Evolutionary conservation across 306 rosid genomes (phyloP), one percentile per base, ranked within the genome.

Genomic region (Vigna reflexopilosa): DNA sequence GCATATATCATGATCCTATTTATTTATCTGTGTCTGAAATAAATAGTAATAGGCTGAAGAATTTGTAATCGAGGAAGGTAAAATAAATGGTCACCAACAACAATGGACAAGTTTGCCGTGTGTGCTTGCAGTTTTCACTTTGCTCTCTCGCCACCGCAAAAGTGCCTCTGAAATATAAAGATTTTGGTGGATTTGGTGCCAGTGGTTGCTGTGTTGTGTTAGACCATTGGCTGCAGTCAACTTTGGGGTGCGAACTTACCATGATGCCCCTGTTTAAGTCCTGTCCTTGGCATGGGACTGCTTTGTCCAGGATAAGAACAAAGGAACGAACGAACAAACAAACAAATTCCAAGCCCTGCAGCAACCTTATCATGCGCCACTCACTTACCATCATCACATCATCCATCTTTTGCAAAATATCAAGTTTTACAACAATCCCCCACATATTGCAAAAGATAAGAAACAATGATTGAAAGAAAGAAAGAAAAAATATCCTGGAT

Each of bases 361-460:
- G 70, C 85, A 70, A 59, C 77, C 68, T 81, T 83, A 84, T 81
- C 76, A 17, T 59, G 68, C 44, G 77, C 77, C 63, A 32, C 71
- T 66, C 9, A 32, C 80, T 61, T 65, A 38, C 26, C 54, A 76
- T 64, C 80, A 74, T 45, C 67, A 19, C 66, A 55, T 56, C 59
- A 11, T 68, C 57, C 55, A 9, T n/a, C n/a, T n/a, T n/a, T n/a
- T n/a, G n/a, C n/a, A n/a, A n/a, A n/a, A n/a, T n/a, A n/a, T n/a
- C n/a, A n/a, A n/a, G n/a, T n/a, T n/a, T n/a, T n/a, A n/a, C n/a
- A n/a, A n/a, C n/a, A n/a, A n/a, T n/a, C n/a, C n/a, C n/a, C n/a
- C n/a, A n/a, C n/a, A n/a, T n/a, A n/a, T n/a, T n/a, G n/a, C n/a
- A n/a, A n/a, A n/a, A n/a, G n/a, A n/a, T n/a, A n/a, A n/a, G n/a